These are phyloP conservation scores for Onygenales sp. DNA, from an alignment of 2,329 filamentous ascomycete genomes.

Conservation along the genomic window DNA sequence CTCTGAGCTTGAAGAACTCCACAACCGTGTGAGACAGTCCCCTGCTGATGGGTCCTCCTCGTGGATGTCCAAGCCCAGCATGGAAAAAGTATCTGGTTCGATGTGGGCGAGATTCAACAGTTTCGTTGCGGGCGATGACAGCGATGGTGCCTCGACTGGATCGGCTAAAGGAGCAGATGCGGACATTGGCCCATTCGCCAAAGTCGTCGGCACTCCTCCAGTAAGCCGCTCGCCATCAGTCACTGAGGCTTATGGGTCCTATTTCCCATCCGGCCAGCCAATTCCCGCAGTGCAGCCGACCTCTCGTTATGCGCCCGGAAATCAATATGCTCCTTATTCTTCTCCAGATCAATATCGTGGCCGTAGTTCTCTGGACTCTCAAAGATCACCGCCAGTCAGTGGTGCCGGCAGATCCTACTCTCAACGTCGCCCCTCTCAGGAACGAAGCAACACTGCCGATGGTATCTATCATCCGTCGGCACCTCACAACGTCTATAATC, in stretches of 20 bases:
- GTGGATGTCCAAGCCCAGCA: constrained; percentile 90
- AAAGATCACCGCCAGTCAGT: constrained; percentile 31
- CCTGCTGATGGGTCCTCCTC: constrained; percentile 72
- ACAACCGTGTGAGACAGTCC: constrained; percentile 71
- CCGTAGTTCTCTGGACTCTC: constrained; percentile 40
- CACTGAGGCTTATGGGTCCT: constrained; percentile 64
- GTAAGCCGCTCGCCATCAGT: constrained; percentile 65
- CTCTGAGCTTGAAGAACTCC: constrained; percentile 70
- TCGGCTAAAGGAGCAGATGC: constrained; percentile 46
- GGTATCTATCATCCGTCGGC: constrained; percentile 22
- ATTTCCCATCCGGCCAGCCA: constrained; percentile 27
- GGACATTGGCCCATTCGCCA: constrained; percentile 71
- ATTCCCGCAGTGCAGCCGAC: constrained; percentile 22
- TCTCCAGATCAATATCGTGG: constrained; percentile 44
- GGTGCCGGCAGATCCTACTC: constrained; percentile 17
- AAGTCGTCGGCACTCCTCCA: constrained; percentile 64
- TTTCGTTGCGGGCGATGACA: constrained; percentile 88
- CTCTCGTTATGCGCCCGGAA: constrained; percentile 36
- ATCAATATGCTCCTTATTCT: constrained; percentile 38
- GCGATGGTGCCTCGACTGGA: constrained; percentile 52
- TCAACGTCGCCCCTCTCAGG: constrained; percentile 29
- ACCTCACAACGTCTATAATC: constrained; percentile 17
- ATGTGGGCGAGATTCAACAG: constrained; percentile 92
- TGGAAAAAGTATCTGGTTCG: constrained; percentile 88
- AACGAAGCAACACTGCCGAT: constrained; percentile 26